Evolutionary conservation across 352 stramenopile genomes (phyloP).

Genomic region (Phytophthora crassamura): DNA sequence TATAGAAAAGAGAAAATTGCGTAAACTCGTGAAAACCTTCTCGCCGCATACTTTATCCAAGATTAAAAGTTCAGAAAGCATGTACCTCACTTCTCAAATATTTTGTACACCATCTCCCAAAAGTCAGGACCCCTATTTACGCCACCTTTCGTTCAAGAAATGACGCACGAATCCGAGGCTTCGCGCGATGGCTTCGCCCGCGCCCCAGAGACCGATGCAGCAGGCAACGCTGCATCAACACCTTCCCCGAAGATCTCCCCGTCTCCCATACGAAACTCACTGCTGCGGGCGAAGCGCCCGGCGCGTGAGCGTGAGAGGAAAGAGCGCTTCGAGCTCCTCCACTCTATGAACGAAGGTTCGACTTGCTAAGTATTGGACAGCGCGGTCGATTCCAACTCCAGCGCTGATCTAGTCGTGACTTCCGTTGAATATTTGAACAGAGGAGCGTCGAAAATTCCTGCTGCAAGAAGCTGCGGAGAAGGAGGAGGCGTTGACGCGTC

Average conservation of each 20-base stretch:
- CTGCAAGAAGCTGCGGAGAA: constrained; percentile 50
- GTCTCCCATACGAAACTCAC: constrained; percentile 8
- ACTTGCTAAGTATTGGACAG: not conserved
- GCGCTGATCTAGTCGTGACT: not conserved
- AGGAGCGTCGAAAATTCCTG: constrained; percentile 61
- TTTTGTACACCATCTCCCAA: not conserved
- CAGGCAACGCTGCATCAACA: not conserved
- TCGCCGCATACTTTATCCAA: constrained; percentile 22
- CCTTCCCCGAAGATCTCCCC: not conserved
- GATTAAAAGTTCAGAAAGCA: constrained; percentile 23
- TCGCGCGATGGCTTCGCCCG: constrained; percentile 3
- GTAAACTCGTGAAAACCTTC: too few relatives aligned
- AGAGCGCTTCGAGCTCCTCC: constrained; percentile 59
- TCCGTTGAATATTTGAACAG: constrained; percentile 26
- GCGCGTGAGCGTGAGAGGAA: constrained; percentile 58
- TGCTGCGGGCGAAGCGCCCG: constrained; percentile 34
- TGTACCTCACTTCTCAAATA: constrained; percentile 4
- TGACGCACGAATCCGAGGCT: constrained; percentile 18
- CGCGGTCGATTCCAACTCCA: not conserved
- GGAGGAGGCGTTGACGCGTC: constrained; percentile 30
- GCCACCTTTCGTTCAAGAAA: constrained; percentile 23
- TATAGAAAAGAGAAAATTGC: too few relatives aligned
- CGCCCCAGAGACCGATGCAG: constrained; percentile 9
- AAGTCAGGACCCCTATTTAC: too few relatives aligned
- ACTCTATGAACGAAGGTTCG: constrained; percentile 66